Percentiles rank a stretch among this genome's conserved stretches.
These are phyloP conservation scores for Plasmodium coatneyi DNA, from an alignment of 169 alveolate species.

Conservation along the genomic window DNA sequence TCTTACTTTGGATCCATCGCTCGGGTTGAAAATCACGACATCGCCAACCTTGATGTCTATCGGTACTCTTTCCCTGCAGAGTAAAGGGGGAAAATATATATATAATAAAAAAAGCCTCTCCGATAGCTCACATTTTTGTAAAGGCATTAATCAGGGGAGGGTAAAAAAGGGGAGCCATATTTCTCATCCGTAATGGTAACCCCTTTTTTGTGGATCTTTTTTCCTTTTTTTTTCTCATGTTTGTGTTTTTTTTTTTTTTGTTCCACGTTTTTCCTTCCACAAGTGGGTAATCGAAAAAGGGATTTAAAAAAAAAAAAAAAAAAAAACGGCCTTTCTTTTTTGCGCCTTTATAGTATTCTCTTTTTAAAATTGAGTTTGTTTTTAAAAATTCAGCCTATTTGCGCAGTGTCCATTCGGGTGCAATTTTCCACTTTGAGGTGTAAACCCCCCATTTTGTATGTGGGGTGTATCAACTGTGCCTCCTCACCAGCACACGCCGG, in stretches of 20 bases:
- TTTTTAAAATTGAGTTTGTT: constrained; percentile 58
- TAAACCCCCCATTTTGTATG: neutral
- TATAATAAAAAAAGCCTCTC: neutral
- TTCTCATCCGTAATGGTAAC: neutral
- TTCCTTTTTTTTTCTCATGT: neutral
- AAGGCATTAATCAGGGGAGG: neutral
- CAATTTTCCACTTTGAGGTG: neutral
- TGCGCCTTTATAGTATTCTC: constrained; percentile 59
- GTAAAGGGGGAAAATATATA: neutral
- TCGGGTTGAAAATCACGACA: constrained; percentile 65
- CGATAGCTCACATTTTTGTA: neutral
- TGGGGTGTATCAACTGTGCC: neutral
- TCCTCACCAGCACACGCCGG: neutral
- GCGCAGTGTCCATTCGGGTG: neutral
- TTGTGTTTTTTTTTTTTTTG: constrained; percentile 19
- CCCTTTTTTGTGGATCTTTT: neutral
- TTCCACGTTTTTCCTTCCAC: constrained; percentile 6
- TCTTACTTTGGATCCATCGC: constrained; percentile 69
- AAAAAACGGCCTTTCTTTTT: constrained; percentile 20
- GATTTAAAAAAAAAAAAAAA: constrained; percentile 22
- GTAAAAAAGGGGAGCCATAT: neutral
- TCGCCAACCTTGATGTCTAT: constrained; percentile 70
- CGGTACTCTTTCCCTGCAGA: constrained; percentile 58
- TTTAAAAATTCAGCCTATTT: constrained; percentile 74
- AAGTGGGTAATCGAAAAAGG: neutral